Evolutionary conservation across 1,284 basidiomycete genomes (phyloP).

Genomic region (Cystobasidium pallidum): DNA sequence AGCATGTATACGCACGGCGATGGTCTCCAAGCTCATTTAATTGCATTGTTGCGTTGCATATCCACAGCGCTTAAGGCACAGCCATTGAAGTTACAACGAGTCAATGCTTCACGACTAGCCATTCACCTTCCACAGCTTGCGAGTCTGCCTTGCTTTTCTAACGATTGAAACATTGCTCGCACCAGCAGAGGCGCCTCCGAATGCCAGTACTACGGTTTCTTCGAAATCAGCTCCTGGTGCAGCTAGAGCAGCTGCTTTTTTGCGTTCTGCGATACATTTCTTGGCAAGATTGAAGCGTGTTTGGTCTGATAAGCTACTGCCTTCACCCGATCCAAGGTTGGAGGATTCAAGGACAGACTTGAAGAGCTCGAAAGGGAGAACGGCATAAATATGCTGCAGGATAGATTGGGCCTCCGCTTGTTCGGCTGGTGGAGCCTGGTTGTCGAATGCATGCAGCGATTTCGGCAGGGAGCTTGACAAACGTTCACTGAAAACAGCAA

Average conservation of each 20-base stretch:
- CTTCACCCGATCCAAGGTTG: conserved; percentile 35
- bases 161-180: conserved; percentile 43
- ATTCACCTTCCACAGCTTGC: conserved; percentile 44
- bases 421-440: conserved; percentile 11
- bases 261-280: conserved; percentile 42
- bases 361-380: conserved; percentile 43
- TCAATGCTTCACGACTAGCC: background rate
- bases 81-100: background rate
- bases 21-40: background rate
- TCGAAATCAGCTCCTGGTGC: conserved; percentile 15
- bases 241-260: conserved; percentile 27
- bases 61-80: no score
- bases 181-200: conserved; percentile 29
- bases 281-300: conserved; percentile 44
- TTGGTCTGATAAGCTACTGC: conserved; percentile 21
- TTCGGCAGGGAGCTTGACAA: conserved; percentile 10
- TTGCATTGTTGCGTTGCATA: no score
- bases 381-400: conserved; percentile 40
- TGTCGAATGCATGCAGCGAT: conserved; percentile 23
- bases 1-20: background rate
- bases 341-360: conserved; percentile 44
- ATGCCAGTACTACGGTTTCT: conserved; percentile 44
- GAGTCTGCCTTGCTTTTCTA: conserved; percentile 31
- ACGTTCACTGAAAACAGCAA: conserved; percentile 12
- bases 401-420: conserved; percentile 34